These are phyloP conservation scores for Heimioporus retisporus DNA, from an alignment of 1,284 basidiomycete species.

Conservation along the genomic window DNA sequence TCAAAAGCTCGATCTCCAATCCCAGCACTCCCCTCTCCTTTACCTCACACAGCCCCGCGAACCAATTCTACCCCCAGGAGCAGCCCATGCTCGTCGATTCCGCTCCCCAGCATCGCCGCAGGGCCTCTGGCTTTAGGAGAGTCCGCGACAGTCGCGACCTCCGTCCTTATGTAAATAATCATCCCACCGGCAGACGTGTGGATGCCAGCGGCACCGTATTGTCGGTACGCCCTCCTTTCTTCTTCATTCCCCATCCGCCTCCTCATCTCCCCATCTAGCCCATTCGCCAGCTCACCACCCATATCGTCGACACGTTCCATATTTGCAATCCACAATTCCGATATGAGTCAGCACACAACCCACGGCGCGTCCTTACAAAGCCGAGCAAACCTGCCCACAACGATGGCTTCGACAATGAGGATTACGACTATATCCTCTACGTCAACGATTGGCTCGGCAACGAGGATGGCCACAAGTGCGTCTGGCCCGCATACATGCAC, in stretches of 20 bases:
- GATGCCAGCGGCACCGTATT: slow-evolving; percentile 72
- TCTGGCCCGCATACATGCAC: slow-evolving; percentile 29
- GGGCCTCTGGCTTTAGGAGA: slow-evolving; percentile 76
- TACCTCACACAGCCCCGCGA: slow-evolving; percentile 57
- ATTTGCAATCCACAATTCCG: slow-evolving; percentile 94
- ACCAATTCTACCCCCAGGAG: slow-evolving; percentile 68
- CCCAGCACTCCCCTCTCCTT: slow-evolving; percentile 79
- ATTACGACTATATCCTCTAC: slow-evolving; percentile 97
- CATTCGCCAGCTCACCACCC: slow-evolving; percentile 87
- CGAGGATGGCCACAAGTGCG: slow-evolving; percentile 92
- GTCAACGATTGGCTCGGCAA: slow-evolving; percentile 96
- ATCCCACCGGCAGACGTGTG: slow-evolving; percentile 71
- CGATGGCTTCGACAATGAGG: slow-evolving; percentile 97
- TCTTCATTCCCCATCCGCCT: no score
- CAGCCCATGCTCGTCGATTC: slow-evolving; percentile 76
- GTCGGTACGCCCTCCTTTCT: slow-evolving; percentile 58
- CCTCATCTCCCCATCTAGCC: slow-evolving; percentile 60
- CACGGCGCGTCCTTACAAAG: slow-evolving; percentile 94
- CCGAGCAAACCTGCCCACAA: slow-evolving; percentile 95
- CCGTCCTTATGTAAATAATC: slow-evolving; percentile 70
- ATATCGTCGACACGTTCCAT: slow-evolving; percentile 90
- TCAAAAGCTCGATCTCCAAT: slow-evolving; percentile 52
- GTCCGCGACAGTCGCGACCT: slow-evolving; percentile 79
- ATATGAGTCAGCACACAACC: slow-evolving; percentile 94
- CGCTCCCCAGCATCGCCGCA: slow-evolving; percentile 70